Evolutionary conservation across 441 rosid species (phyloP), one percentile per base, ranked within the genome.

Genomic region (Gossypium trilobum): DNA sequence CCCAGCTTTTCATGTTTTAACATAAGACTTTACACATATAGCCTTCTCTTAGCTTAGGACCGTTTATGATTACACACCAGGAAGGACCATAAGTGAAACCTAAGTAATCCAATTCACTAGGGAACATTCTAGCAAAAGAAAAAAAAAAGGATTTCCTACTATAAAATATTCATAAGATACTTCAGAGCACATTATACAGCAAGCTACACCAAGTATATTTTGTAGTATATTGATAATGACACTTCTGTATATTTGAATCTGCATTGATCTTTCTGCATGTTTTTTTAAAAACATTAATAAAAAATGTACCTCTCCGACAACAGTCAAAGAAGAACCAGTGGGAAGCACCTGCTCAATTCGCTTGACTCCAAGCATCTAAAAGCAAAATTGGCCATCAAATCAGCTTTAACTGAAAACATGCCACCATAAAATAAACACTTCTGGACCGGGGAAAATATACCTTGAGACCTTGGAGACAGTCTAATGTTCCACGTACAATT

Each of bases 351-450:
- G 82, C 75, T 94, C 98, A 69, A 90, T 87, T n/a, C 92, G 86
- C 87, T 94, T 94, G 23, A 94, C 95, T 75, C 99, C 99, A 82
- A 94, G 97, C 97, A 91, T 94, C 99, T 94, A 83, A 78, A 78
- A 78, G 72, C 8, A 74, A 4, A 77, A 63, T 55, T 29, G 55
- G 51, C 29, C 36, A 62, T 80, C 33, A 70, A 62, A 74, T 71
- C 70, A 78, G 72, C 62, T 74, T 36, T 55, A 63, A 74, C 9
- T 8, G 44, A 61, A 13, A 19, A 10, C 11, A 55, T 14, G 61
- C 68, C 25, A 20, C 29, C 46, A 13, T 20, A 65, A 33, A 70
- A 14, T 50, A 13, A 60, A 65, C 52, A 76, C 50, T 57, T 7
- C 10, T 55, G 8, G 31, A 19, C 81, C 70, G 44, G 60, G 39